Evolutionary conservation across 768 basidiomycete species (phyloP).

Genomic region (Trametes punicea): DNA sequence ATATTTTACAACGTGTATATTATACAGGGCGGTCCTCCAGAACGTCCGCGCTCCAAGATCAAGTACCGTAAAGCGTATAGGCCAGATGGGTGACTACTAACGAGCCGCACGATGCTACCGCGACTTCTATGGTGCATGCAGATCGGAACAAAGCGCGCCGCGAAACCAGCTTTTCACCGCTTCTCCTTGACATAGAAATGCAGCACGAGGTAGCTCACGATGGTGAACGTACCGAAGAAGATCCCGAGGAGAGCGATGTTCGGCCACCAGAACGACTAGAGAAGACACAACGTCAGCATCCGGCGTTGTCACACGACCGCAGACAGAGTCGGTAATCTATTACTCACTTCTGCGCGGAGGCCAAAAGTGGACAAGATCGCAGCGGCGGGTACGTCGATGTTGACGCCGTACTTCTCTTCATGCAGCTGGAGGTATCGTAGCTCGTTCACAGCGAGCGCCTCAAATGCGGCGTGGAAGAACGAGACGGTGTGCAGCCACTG

Average conservation of each 20-base stretch:
- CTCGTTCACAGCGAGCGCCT: conserved; percentile 97
- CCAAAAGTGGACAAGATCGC: conserved; percentile 95
- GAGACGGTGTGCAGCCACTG: conserved; percentile 89
- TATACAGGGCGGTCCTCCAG: conserved; percentile 12
- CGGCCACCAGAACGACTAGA: conserved; percentile 95
- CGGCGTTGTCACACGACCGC: not conserved
- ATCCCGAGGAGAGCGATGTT: conserved; percentile 83
- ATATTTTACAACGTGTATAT: conserved; percentile 13
- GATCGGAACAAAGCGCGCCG: not conserved
- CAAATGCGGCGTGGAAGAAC: conserved; percentile 99
- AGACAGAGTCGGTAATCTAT: no score
- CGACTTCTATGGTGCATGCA: not conserved
- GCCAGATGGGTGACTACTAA: not conserved
- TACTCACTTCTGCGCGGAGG: conserved; percentile 75
- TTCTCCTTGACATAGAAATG: conserved; percentile 89
- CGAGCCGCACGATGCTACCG: not conserved
- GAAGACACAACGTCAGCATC: conserved; percentile 8
- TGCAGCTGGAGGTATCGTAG: conserved; percentile 89
- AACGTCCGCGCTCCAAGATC: conserved; percentile 2
- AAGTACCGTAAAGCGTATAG: not conserved
- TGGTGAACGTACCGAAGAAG: conserved; percentile 80
- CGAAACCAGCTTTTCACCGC: conserved; percentile 34
- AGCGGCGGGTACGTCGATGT: conserved; percentile 93
- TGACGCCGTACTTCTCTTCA: conserved; percentile 95
- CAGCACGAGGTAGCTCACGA: conserved; percentile 72